Evolutionary conservation across 2,329 filamentous ascomycete species (phyloP).

Genomic region (Geosmithia putterillii): DNA sequence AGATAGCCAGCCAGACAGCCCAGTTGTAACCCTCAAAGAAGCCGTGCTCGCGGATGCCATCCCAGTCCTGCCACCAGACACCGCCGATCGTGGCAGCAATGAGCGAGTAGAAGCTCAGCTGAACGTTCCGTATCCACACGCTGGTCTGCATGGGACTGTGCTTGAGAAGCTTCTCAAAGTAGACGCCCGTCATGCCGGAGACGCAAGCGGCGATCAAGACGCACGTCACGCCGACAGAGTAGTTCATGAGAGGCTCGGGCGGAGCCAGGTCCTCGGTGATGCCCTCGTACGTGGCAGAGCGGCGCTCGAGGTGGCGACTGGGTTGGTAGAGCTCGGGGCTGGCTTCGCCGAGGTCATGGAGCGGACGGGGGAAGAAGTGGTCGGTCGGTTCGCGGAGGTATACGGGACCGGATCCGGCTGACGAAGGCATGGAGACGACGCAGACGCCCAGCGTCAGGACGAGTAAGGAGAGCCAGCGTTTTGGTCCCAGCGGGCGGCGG

Average conservation of each 20-base stretch:
- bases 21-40: conserved; percentile 94
- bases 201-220: conserved; percentile 68
- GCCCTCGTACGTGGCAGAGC: conserved; percentile 83
- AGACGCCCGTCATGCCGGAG: conserved; percentile 76
- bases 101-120: conserved; percentile 86
- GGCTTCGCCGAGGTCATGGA: conserved; percentile 60
- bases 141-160: conserved; percentile 65
- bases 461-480: conserved; percentile 71
- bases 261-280: conserved; percentile 51
- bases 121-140: conserved; percentile 89
- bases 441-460: conserved; percentile 72
- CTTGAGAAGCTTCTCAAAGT: conserved; percentile 85
- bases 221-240: conserved; percentile 64
- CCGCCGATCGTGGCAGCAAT: conserved; percentile 82
- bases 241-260: conserved; percentile 52
- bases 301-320: conserved; percentile 11
- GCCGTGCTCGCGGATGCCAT: conserved; percentile 68
- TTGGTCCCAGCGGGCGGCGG: conserved; percentile 53
- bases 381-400: conserved; percentile 51
- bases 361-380: conserved; percentile 64
- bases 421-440: conserved; percentile 64
- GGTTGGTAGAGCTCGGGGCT: conserved; percentile 8
- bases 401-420: conserved; percentile 34
- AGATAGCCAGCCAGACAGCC: conserved; percentile 77
- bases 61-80: conserved; percentile 76